A percentile compares a stretch with the other conserved stretches of the same genome.
phyloP scores from a whole-genome alignment of 2,329 filamentous ascomycete genomes.

The Cordyceps cicadae region DNA sequence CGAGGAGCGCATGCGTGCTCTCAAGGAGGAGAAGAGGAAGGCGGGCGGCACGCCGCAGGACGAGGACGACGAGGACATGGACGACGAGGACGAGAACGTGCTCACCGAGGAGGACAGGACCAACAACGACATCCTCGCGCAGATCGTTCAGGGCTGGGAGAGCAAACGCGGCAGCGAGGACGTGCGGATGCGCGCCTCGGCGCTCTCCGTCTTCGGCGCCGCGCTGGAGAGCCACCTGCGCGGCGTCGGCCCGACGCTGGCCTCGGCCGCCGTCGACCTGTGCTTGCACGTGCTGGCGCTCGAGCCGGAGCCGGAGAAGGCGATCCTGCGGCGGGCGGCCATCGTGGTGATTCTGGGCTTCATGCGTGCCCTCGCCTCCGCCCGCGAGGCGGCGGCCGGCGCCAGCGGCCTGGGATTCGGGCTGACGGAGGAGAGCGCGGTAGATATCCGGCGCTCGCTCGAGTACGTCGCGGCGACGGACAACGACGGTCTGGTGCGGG shows the following conservation, averaged over 20 bases:
- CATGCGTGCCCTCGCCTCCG: slow-evolving; percentile 49
- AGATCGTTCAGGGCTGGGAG: slow-evolving; percentile 61
- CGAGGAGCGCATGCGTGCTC: slow-evolving; percentile 38
- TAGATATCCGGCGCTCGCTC: slow-evolving; percentile 54
- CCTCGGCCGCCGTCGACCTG: slow-evolving; percentile 53
- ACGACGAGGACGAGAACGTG: slow-evolving; percentile 39
- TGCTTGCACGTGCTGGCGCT: slow-evolving; percentile 54
- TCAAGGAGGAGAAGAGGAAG: slow-evolving; percentile 27
- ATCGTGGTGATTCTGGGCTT: slow-evolving; percentile 56
- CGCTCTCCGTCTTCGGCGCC: slow-evolving; percentile 55
- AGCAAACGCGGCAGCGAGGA: slow-evolving; percentile 59
- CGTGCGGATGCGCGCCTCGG: slow-evolving; percentile 59
- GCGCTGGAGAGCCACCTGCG: slow-evolving; percentile 53
- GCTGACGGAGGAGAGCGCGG: slow-evolving; percentile 45
- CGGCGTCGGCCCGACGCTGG: slow-evolving; percentile 44
- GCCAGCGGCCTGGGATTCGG: slow-evolving; percentile 42
- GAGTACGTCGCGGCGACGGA: slow-evolving; percentile 58
- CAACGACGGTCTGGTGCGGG: slow-evolving; percentile 57
- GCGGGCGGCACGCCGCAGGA: slow-evolving; percentile 17
- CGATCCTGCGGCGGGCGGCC: slow-evolving; percentile 59
- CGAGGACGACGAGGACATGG: slow-evolving; percentile 34
- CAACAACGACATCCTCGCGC: slow-evolving; percentile 42
- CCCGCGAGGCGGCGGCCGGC: slow-evolving; percentile 35
- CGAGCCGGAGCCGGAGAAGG: slow-evolving; percentile 51
- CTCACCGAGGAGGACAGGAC: slow-evolving; percentile 34